Conservation (phyloP, 2,329 filamentous ascomycete genomes). For the Penicillium sp. region DNA sequence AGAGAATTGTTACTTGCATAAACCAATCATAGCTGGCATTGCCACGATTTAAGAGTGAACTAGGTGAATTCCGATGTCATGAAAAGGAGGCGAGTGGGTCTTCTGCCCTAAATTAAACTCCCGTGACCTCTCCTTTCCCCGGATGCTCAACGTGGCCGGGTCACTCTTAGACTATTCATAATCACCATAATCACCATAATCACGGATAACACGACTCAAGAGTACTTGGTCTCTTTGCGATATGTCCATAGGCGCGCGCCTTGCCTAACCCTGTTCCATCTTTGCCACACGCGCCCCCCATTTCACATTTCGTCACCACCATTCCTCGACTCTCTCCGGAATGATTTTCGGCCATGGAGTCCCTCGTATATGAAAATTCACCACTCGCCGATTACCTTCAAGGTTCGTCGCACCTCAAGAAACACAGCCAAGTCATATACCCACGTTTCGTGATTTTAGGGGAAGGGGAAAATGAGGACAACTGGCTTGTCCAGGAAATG, state of each 20-base stretch:
- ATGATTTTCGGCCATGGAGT: conserved; percentile 66
- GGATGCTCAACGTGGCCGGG: conserved; percentile 23
- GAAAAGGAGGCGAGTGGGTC: conserved; percentile 25
- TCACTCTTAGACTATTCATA: background rate
- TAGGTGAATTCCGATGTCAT: background rate
- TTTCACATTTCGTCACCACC: conserved; percentile 10
- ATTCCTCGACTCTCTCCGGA: conserved; percentile 21
- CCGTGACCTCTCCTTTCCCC: conserved; percentile 30
- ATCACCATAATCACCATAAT: background rate
- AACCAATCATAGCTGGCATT: background rate
- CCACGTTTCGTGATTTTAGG: conserved; percentile 32
- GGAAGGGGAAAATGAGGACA: conserved; percentile 45
- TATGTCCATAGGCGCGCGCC: conserved; percentile 61
- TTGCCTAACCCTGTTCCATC: conserved; percentile 87
- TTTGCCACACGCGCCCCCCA: conserved; percentile 53
- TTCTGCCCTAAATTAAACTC: conserved; percentile 19
- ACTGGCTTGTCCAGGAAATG: conserved; percentile 36
- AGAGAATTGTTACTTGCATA: background rate
- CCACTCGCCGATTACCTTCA: conserved; percentile 86
- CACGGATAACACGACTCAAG: conserved; percentile 1
- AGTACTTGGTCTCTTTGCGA: conserved; percentile 9
- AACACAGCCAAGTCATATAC: conserved; percentile 2
- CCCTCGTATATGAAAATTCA: conserved; percentile 79
- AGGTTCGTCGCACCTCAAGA: conserved; percentile 55
- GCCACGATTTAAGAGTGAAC: background rate